Percentiles rank a stretch among this genome's conserved stretches.
Evolutionary conservation across 2,329 filamentous ascomycete genomes (phyloP).

Genomic region (Zopfia rhizophila): DNA sequence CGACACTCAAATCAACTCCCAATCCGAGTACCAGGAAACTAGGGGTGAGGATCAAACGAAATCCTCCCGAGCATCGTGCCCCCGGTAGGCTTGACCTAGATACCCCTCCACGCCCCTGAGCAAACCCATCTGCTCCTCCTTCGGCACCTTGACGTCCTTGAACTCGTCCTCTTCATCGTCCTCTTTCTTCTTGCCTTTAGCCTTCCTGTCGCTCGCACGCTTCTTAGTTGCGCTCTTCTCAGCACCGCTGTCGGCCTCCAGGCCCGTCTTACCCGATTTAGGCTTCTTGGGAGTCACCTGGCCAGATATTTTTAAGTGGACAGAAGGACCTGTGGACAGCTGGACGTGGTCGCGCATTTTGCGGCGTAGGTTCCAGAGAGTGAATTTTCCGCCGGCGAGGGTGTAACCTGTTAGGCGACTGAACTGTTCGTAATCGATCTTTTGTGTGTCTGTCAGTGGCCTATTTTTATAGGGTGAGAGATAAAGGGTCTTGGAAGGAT

Average conservation of each 20-base stretch:
- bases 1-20: no score
- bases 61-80: no score
- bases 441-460: background rate
- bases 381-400: no score
- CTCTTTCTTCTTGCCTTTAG: conserved; percentile 1
- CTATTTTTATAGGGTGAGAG: background rate
- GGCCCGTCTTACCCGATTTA: background rate
- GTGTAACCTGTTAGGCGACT: conserved; percentile 40
- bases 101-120: conserved; percentile 4
- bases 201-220: no score
- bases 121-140: conserved; percentile 24
- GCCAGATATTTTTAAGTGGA: no score
- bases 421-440: conserved; percentile 34
- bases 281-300: conserved; percentile 6
- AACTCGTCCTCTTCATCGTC: conserved; percentile 31
- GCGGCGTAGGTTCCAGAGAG: no score
- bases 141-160: conserved; percentile 24
- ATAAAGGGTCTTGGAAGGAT: background rate
- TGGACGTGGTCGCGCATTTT: no score
- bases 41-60: no score
- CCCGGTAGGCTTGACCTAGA: no score
- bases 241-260: conserved; percentile 5
- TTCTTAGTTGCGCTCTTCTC: conserved; percentile 5
- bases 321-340: no score
- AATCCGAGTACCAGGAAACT: no score